Evolutionary conservation across 2,329 filamentous ascomycete species (phyloP).

Genomic region (Seiridium cupressi): DNA sequence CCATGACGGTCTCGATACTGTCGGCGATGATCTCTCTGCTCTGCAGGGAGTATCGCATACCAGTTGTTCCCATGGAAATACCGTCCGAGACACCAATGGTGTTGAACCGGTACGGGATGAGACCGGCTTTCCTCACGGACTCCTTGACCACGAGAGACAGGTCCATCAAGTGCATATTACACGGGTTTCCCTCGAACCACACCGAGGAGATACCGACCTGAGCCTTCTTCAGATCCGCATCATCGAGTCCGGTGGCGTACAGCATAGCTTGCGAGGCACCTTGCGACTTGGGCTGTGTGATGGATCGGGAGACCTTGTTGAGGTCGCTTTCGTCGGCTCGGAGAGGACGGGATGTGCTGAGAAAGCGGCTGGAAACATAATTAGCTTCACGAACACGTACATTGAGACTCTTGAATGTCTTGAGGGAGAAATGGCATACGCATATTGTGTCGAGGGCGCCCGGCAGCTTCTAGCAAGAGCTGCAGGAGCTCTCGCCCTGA

Average conservation of each 20-base stretch:
- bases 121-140: slow-evolving; percentile 65
- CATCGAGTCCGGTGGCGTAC: slow-evolving; percentile 86
- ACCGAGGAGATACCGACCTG: slow-evolving; percentile 98
- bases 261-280: slow-evolving; percentile 99
- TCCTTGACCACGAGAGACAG: slow-evolving; percentile 73
- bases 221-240: slow-evolving; percentile 90
- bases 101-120: slow-evolving; percentile 97
- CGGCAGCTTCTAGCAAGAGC: slow-evolving; percentile 24
- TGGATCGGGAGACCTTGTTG: slow-evolving; percentile 79
- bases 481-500: slow-evolving; percentile 26
- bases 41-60: slow-evolving; percentile 92
- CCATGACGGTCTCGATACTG: slow-evolving; percentile 89
- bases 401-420: no score
- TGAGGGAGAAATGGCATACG: slow-evolving; percentile 1
- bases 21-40: slow-evolving; percentile 96
- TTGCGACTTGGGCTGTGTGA: slow-evolving; percentile 97
- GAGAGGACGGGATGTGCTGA: slow-evolving; percentile 49
- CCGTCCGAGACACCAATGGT: slow-evolving; percentile 96
- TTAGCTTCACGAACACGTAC: slow-evolving; percentile 15
- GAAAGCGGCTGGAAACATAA: slow-evolving; percentile 40
- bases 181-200: slow-evolving; percentile 97
- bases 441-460: slow-evolving; percentile 22
- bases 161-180: slow-evolving; percentile 97
- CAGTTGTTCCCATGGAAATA: slow-evolving; percentile 96
- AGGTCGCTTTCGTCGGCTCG: slow-evolving; percentile 54